Evolutionary conservation across 352 stramenopile species (phyloP), one percentile per base, ranked within the genome.

Genomic region (Thalassiosira exigua): DNA sequence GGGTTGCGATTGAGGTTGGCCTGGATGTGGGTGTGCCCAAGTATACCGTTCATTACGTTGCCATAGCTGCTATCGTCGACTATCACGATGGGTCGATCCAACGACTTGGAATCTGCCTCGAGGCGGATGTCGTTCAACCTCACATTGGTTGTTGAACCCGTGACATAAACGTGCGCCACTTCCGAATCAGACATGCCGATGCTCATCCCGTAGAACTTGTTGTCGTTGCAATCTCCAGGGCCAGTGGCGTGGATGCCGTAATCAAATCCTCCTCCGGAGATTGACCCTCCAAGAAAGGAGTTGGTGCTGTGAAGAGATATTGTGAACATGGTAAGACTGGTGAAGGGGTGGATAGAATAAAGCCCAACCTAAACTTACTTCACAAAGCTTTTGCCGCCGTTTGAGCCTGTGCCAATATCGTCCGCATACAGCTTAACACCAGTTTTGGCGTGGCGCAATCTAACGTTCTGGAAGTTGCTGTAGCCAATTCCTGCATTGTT

Each of bases 131-230:
- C 73, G 14, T 41, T 42, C 22, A 82, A 50, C 19, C 36, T 60
- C 33, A 82, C 29, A 44, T 82, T 82, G 22, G 73, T 82, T 52
- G 71, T 82, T 7, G 73, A 48, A 48, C 73, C 73, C 12, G 56
- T 48, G 2, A 82, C 67, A 26, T 79, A 82, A 4, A 82, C 73
- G 32, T 82, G 73, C 2, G 73, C 36, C 26, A 62, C n/a, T 14
- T 33, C 24, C 4, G 66, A 68, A 21, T 71, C 42, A 1, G 73
- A 58, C 0, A 66, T 56, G 30, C 72, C 73, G 32, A 82, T 73
- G 32, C 64, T 41, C 42, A 74, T 77, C 9, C 73, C 73, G 51
- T 78, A 78, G 26, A 82, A 82, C 66, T 79, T 79, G 56, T 82
- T 82, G 32, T 82, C 66, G 36, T 82, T 82, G 32, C 73, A 82